Percentiles rank a stretch among this genome's conserved stretches.
These are phyloP conservation scores for Halophytophthora polymorphica DNA, from an alignment of 352 stramenopile genomes.

Conservation along the genomic window DNA sequence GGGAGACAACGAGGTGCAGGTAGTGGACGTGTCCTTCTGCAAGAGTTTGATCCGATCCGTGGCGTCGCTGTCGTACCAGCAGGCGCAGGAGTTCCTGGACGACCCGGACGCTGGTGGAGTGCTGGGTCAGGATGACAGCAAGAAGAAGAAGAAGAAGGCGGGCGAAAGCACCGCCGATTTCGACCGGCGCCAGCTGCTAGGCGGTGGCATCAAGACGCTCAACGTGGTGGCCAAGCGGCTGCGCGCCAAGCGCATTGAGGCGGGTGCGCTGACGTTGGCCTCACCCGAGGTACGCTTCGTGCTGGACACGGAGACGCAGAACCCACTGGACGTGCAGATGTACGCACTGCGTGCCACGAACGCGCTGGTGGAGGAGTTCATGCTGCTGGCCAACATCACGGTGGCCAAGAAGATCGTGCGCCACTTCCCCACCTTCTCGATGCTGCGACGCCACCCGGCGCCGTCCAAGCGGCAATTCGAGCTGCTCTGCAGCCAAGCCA, in stretches of 20 bases:
- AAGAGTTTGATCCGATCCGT: slow-evolving; percentile 98
- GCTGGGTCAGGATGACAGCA: slow-evolving; percentile 24
- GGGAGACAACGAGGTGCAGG: slow-evolving; percentile 74
- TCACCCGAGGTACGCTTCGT: slow-evolving; percentile 97
- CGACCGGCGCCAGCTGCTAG: slow-evolving; percentile 48
- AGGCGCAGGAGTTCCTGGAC: slow-evolving; percentile 96
- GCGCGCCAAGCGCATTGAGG: slow-evolving; percentile 91
- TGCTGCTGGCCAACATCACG: slow-evolving; percentile 99
- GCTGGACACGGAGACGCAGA: slow-evolving; percentile 97
- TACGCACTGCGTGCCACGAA: slow-evolving; percentile 96
- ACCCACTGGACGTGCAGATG: slow-evolving; percentile 97
- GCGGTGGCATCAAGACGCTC: slow-evolving; percentile 89
- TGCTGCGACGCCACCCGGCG: slow-evolving; percentile 93
- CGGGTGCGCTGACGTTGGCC: slow-evolving; percentile 95
- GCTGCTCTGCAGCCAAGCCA: slow-evolving; percentile 74
- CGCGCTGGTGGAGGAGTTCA: slow-evolving; percentile 98
- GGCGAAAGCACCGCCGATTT: slow-evolving; percentile 32
- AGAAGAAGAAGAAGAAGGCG: slow-evolving; percentile 35
- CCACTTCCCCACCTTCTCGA: slow-evolving; percentile 93
- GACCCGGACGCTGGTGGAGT: slow-evolving; percentile 56
- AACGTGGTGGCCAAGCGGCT: slow-evolving; percentile 90
- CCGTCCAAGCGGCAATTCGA: slow-evolving; percentile 95
- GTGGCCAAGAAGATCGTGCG: slow-evolving; percentile 95
- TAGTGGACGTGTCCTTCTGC: slow-evolving; percentile 95
- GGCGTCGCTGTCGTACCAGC: slow-evolving; percentile 95